Conservation (phyloP, 306 rosid species). For the Cicer yamashitae region DNA sequence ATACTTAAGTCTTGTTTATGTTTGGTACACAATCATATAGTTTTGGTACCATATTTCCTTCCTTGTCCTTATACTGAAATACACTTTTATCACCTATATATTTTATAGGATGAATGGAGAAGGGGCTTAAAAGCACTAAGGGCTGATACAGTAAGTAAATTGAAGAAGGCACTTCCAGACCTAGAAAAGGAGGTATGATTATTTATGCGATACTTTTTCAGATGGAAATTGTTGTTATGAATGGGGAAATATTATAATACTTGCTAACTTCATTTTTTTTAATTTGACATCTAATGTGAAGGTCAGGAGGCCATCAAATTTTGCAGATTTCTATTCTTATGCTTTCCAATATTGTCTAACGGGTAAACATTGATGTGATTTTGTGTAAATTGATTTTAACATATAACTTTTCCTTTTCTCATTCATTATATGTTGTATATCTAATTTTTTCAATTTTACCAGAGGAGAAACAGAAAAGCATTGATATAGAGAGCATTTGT, state of each 20-base stretch:
- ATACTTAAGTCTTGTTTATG: not conserved
- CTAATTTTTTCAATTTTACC: constrained; percentile 44
- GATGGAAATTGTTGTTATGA: constrained; percentile 15
- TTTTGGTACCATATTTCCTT: constrained; percentile 20
- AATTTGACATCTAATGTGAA: constrained; percentile 49
- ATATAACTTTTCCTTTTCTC: constrained; percentile 9
- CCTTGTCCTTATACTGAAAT: constrained; percentile 39
- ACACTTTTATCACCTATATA: constrained; percentile 26
- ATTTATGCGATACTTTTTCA: constrained; percentile 20
- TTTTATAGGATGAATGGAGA: constrained; percentile 91
- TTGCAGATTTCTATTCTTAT: constrained; percentile 87
- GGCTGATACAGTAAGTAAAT: constrained; percentile 81
- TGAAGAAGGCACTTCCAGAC: constrained; percentile 92
- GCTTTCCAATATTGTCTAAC: constrained; percentile 96
- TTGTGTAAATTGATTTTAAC: constrained; percentile 20
- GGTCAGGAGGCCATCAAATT: constrained; percentile 87
- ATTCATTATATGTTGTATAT: constrained; percentile 3
- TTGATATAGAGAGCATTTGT: constrained; percentile 96
- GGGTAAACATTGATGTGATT: constrained; percentile 56
- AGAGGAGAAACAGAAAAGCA: constrained; percentile 99
- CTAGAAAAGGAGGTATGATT: constrained; percentile 88
- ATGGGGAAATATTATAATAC: constrained; percentile 15
- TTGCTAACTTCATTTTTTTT: constrained; percentile 46
- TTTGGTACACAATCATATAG: constrained; percentile 24
- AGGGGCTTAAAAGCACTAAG: constrained; percentile 87